Evolutionary conservation across 2,329 filamentous ascomycete species (phyloP).

Genomic region (Westerdykella ornata): DNA sequence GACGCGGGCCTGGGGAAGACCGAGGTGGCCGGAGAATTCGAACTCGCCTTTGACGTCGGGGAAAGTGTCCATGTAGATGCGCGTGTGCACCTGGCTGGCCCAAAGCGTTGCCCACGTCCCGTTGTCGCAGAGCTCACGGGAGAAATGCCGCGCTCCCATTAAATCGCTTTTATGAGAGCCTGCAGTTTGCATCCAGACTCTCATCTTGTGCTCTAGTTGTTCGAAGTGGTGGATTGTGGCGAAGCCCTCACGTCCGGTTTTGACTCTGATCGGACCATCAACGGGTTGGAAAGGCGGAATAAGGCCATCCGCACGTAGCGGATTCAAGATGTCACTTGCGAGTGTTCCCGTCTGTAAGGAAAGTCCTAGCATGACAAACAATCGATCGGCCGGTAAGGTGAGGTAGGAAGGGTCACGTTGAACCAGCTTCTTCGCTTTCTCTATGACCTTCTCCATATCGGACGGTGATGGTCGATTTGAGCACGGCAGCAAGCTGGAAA

Average conservation of each 20-base stretch:
- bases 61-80: slow-evolving; percentile 13
- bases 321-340: slow-evolving; percentile 21
- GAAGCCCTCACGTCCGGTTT: background rate
- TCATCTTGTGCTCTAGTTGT: slow-evolving; percentile 14
- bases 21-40: slow-evolving; percentile 21
- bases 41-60: slow-evolving; percentile 3
- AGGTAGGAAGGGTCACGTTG: slow-evolving; percentile 11
- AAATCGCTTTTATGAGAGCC: background rate
- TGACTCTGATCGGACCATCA: background rate
- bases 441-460: slow-evolving; percentile 10
- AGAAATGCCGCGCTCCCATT: background rate
- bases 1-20: slow-evolving; percentile 18
- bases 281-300: slow-evolving; percentile 10
- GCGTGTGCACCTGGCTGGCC: slow-evolving; percentile 5
- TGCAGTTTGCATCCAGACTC: slow-evolving; percentile 1
- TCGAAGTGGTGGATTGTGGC: slow-evolving; percentile 12
- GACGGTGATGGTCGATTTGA: slow-evolving; percentile 16
- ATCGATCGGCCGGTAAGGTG: slow-evolving; percentile 4
- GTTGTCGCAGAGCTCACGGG: background rate
- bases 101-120: background rate
- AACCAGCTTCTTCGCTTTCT: slow-evolving; percentile 15
- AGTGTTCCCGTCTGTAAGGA: slow-evolving; percentile 11
- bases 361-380: slow-evolving; percentile 17
- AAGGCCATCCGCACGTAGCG: slow-evolving; percentile 18
- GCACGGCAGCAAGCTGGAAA: slow-evolving; percentile 8